Base-by-base conservation (phyloP, 2,329 filamentous ascomycete species). In the Fusarium fujikuroi region DNA sequence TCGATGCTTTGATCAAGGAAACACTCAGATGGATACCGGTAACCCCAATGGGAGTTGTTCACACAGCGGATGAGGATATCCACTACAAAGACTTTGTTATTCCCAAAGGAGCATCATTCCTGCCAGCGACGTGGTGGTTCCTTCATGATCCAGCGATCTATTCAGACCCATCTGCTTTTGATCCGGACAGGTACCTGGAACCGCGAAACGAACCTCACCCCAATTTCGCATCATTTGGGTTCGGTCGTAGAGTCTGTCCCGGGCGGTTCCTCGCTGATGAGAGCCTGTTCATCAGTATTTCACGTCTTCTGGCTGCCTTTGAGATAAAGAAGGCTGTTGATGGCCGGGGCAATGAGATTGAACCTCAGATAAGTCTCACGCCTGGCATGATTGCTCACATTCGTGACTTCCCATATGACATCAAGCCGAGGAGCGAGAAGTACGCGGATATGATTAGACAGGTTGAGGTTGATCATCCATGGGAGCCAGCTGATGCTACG, bases 111-210 rank as follows among this genome's bases (percentile, higher is more conserved):
- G 56, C 77, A 1, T 25, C 47, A 3, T 30, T 79, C 1, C 40
- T 79, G 4, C 34, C 61, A 5, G 62, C 61, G 2, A 42, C 61
- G 12, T 79, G 76, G 76, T 78, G 75, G 75, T 73, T 76, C n/a
- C 30, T 72, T 2, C 91, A 93, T 77, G 92, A 93, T 75, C 88
- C 90, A 7, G 88, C 91, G 50, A 89, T 89, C 5, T 93, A 93
- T 79, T 84, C 87, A 0, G 61, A 82, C 9, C 80, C 81, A 0
- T 43, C 62, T 2, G 12, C 28, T 1, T 83, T 83, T 42, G 60
- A 81, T 12, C 80, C 79, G 1, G 77, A 25, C 1, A 49, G 66
- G 5, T 67, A 57, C 12, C 16, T 67, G 6, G 47, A 37, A 7
- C 66, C 63, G 3, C 50, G 63, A 7, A 67, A 67, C 6, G 66